Conservation (phyloP, 139 green algal genomes). For the Picochlorum costavermella region DNA sequence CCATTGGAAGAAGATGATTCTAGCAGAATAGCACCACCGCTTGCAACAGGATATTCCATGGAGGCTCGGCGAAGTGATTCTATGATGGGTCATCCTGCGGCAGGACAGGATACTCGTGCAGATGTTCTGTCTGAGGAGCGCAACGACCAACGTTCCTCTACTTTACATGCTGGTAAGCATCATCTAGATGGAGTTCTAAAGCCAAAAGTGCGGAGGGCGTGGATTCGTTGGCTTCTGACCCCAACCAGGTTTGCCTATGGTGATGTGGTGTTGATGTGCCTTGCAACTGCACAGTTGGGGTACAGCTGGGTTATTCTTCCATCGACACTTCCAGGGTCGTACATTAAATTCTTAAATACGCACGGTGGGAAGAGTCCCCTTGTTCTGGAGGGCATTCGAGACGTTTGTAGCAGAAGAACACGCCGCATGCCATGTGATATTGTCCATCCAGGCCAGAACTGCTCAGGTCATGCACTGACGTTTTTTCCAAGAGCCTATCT, state of each 20-base stretch:
- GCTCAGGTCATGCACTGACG: constrained; percentile 27
- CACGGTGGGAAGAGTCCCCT: constrained; percentile 50
- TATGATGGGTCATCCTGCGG: neutral
- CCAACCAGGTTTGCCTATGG: constrained; percentile 62
- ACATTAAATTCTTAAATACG: constrained; percentile 78
- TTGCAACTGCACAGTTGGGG: constrained; percentile 39
- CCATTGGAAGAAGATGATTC: constrained; percentile 5
- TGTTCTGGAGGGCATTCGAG: constrained; percentile 14
- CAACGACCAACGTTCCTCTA: too few relatives aligned
- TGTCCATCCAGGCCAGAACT: constrained; percentile 61
- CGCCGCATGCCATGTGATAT: constrained; percentile 36
- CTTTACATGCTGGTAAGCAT: too few relatives aligned
- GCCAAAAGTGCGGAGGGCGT: neutral
- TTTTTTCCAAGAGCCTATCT: constrained; percentile 59
- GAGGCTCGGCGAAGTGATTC: neutral
- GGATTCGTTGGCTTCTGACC: constrained; percentile 6
- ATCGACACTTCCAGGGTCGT: constrained; percentile 56
- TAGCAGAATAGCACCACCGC: constrained; percentile 1
- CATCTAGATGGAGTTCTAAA: constrained; percentile 6
- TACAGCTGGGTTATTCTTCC: constrained; percentile 76
- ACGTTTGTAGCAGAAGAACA: constrained; percentile 11
- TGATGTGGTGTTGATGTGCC: constrained; percentile 73
- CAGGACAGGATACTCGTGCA: too few relatives aligned
- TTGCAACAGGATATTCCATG: neutral
- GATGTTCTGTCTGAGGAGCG: neutral